phyloP scores from a whole-genome alignment of 2,329 filamentous ascomycete species.

The Exophiala viscosa region DNA sequence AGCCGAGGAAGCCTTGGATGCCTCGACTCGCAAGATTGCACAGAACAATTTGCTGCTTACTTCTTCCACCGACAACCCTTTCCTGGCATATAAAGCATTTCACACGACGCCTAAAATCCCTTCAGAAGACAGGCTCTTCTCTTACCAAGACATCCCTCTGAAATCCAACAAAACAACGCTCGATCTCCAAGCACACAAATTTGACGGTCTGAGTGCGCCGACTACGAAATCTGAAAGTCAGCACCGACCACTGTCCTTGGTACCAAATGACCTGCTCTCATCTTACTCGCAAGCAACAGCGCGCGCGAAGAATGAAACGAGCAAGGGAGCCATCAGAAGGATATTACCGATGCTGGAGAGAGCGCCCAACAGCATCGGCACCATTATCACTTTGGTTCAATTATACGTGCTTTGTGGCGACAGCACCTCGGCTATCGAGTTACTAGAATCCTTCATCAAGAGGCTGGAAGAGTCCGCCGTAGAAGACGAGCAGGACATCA shows the following conservation, averaged over 20 bases:
- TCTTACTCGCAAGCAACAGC: conserved; percentile 72
- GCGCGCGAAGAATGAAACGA: conserved; percentile 56
- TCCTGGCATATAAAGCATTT: conserved; percentile 55
- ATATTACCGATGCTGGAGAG: conserved; percentile 68
- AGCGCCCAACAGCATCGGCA: conserved; percentile 73
- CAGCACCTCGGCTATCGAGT: conserved; percentile 66
- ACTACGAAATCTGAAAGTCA: conserved; percentile 50
- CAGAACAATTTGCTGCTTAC: conserved; percentile 56
- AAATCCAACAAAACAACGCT: conserved; percentile 54
- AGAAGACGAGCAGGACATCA: conserved; percentile 61
- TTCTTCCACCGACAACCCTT: conserved; percentile 52
- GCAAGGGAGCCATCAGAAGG: conserved; percentile 65
- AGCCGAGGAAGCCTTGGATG: conserved; percentile 52
- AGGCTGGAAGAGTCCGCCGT: conserved; percentile 61
- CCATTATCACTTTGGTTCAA: conserved; percentile 75
- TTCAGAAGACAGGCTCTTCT: conserved; percentile 55
- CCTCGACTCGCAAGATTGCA: conserved; percentile 58
- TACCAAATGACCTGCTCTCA: conserved; percentile 52
- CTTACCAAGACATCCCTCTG: conserved; percentile 54
- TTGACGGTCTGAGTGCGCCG: conserved; percentile 51
- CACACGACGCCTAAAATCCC: conserved; percentile 49
- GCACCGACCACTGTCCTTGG: conserved; percentile 47
- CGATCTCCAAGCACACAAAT: conserved; percentile 59
- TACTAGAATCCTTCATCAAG: conserved; percentile 71
- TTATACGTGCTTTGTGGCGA: conserved; percentile 72